Percentiles rank a stretch among this genome's conserved stretches.
Conservation (phyloP, 176 grass and related monocot species). For the Typha latifolia region DNA sequence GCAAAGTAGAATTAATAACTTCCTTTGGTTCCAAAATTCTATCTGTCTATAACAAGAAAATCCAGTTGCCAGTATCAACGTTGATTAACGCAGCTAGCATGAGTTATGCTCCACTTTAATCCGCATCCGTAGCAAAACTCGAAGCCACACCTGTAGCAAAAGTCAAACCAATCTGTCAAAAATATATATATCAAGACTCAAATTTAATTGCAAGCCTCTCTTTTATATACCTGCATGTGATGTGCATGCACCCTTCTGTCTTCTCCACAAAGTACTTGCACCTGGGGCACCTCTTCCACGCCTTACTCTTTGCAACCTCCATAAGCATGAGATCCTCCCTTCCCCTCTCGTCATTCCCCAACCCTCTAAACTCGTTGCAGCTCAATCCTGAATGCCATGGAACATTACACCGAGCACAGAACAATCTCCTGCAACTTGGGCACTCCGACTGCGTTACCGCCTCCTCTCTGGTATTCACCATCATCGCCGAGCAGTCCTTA, state of each 20-base stretch:
- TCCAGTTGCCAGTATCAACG: not conserved
- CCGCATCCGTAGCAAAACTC: constrained; percentile 67
- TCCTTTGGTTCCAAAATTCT: no score
- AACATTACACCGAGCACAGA: constrained; percentile 40
- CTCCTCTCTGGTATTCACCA: constrained; percentile 20
- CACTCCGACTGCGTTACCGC: constrained; percentile 28
- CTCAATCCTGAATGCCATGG: constrained; percentile 50
- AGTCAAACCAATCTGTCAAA: not conserved
- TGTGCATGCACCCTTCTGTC: constrained; percentile 30
- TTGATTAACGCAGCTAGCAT: not conserved
- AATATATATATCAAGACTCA: not conserved
- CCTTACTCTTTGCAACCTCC: constrained; percentile 24
- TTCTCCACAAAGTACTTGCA: constrained; percentile 61
- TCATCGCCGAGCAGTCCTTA: constrained; percentile 48
- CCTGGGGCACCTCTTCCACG: constrained; percentile 48
- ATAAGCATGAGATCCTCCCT: constrained; percentile 42
- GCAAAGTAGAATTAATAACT: no score
- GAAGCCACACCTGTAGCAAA: constrained; percentile 35
- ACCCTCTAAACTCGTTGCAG: constrained; percentile 31
- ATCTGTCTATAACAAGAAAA: no score
- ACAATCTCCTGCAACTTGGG: constrained; percentile 41
- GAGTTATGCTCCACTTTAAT: not conserved
- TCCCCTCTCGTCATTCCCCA: constrained; percentile 8
- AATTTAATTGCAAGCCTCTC: not conserved
- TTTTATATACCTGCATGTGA: constrained; percentile 46